Evolutionary conservation across 768 basidiomycete species (phyloP).

Genomic region (Boletus patriciae): DNA sequence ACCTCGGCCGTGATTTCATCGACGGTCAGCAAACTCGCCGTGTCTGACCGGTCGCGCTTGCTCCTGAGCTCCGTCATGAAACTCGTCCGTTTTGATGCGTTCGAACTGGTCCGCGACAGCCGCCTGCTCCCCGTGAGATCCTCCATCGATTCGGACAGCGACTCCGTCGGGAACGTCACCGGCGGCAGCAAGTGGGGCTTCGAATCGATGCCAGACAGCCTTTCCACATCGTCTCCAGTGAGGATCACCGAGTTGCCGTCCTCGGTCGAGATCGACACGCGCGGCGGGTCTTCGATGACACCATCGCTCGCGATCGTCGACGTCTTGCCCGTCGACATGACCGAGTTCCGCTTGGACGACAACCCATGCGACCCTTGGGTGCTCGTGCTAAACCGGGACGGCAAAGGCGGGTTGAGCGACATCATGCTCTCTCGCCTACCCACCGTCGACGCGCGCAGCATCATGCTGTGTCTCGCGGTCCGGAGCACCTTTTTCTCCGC

Average conservation of each 20-base stretch:
- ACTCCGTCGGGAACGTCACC: slow-evolving; percentile 75
- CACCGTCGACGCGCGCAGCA: slow-evolving; percentile 53
- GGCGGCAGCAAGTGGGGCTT: slow-evolving; percentile 70
- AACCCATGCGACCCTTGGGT: slow-evolving; percentile 41
- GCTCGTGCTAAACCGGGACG: slow-evolving; percentile 41
- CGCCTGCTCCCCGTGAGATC: slow-evolving; percentile 43
- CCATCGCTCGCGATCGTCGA: slow-evolving; percentile 23
- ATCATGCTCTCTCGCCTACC: slow-evolving; percentile 48
- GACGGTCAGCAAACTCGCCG: slow-evolving; percentile 89
- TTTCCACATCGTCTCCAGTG: slow-evolving; percentile 48
- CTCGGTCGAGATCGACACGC: slow-evolving; percentile 73
- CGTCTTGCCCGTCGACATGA: slow-evolving; percentile 37
- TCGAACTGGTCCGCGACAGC: slow-evolving; percentile 47
- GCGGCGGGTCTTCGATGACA: slow-evolving; percentile 53
- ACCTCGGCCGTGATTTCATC: slow-evolving; percentile 98
- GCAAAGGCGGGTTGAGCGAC: slow-evolving; percentile 41
- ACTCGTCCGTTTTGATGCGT: slow-evolving; percentile 64
- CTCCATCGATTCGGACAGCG: slow-evolving; percentile 77
- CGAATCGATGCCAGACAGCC: slow-evolving; percentile 27
- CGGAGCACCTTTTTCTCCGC: slow-evolving; percentile 91
- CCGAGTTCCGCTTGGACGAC: slow-evolving; percentile 48
- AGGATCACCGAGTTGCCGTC: slow-evolving; percentile 67
- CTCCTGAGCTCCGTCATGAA: slow-evolving; percentile 80
- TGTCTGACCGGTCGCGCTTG: slow-evolving; percentile 83
- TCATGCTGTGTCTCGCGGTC: slow-evolving; percentile 87